Percentiles rank a stretch among this genome's conserved stretches.
phyloP scores from a whole-genome alignment of 23 red algal species.

The Gracilaria domingensis region DNA sequence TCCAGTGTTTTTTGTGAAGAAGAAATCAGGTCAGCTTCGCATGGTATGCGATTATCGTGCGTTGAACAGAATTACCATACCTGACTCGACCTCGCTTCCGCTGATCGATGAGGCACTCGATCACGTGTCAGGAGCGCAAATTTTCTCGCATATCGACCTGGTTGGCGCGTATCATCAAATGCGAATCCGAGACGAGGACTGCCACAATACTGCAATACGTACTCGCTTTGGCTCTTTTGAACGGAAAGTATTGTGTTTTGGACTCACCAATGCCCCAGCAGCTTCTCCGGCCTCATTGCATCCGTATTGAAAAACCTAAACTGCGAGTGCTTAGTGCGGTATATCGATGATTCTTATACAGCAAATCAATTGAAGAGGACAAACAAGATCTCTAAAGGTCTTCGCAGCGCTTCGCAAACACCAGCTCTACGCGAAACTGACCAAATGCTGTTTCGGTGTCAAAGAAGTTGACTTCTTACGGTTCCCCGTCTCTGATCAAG shows the following conservation, averaged over 20 bases:
- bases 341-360: not conserved
- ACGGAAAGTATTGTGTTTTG: not conserved
- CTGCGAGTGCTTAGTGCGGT: no score
- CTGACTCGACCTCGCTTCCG: not conserved
- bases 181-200: not conserved
- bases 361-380: not conserved
- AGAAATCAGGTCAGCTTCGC: no score
- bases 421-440: no score
- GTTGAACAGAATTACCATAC: constrained; percentile 25
- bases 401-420: no score
- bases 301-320: not conserved
- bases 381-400: not conserved
- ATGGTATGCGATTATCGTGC: constrained; percentile 21
- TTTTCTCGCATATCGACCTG: constrained; percentile 33
- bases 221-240: no score
- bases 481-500: no score
- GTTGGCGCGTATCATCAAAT: constrained; percentile 30
- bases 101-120: constrained; percentile 25
- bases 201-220: constrained; percentile 14
- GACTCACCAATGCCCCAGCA: constrained; percentile 29
- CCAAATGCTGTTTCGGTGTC: no score
- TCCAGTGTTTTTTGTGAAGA: no score
- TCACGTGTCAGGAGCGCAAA: constrained; percentile 5
- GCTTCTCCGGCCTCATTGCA: constrained; percentile 26
- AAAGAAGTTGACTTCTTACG: no score